phyloP scores from a whole-genome alignment of 306 rosid species.

The Citrullus mucosospermus region DNA sequence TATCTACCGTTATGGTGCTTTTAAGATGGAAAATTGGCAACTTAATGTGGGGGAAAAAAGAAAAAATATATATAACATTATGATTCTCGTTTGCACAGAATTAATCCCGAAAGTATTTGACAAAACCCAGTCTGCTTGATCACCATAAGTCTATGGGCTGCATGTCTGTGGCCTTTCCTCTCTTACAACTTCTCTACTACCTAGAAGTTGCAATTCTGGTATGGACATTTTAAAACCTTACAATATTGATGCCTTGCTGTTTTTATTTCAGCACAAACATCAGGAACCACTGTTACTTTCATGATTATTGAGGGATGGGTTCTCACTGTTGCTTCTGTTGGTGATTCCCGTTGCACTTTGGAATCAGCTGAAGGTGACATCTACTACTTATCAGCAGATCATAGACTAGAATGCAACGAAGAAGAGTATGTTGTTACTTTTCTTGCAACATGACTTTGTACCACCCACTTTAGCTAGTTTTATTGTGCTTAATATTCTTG shows the following conservation, averaged over 20 bases:
- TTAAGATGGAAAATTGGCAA: neutral
- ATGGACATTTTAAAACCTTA: neutral
- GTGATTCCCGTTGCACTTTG: slow-evolving; percentile 90
- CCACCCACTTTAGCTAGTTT: neutral
- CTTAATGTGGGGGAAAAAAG: neutral
- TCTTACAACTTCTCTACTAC: neutral
- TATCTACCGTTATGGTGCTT: neutral
- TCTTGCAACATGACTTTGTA: neutral
- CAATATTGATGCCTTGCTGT: neutral
- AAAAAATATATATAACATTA: neutral
- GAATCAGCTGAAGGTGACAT: slow-evolving; percentile 87
- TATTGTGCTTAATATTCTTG: slow-evolving; percentile 6
- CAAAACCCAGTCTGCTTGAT: neutral
- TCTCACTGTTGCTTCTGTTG: slow-evolving; percentile 95
- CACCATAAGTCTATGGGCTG: neutral
- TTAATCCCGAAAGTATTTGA: neutral
- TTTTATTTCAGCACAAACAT: slow-evolving; percentile 51
- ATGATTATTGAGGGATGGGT: slow-evolving; percentile 97
- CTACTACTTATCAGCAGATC: slow-evolving; percentile 92
- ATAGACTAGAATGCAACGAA: slow-evolving; percentile 85
- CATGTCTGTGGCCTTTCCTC: neutral
- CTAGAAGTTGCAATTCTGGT: neutral
- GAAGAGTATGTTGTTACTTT: slow-evolving; percentile 65
- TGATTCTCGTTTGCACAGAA: neutral
- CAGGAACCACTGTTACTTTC: slow-evolving; percentile 97